phyloP scores from a whole-genome alignment of 495 filamentous ascomycete species.

The Parmelia sp. region DNA sequence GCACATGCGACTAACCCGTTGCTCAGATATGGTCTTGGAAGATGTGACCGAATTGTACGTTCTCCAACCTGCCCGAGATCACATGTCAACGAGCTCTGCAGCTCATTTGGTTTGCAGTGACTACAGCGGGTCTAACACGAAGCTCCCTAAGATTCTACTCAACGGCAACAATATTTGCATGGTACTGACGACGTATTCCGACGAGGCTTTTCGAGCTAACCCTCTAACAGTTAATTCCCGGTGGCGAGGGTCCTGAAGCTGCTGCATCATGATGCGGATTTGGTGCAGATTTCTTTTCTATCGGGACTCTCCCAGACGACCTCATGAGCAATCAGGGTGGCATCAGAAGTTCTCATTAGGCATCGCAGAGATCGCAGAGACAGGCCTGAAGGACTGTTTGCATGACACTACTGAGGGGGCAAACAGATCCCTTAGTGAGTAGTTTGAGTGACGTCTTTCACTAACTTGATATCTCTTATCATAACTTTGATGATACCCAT shows the following conservation, averaged over 20 bases:
- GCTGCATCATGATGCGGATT: conserved; percentile 25
- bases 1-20: conserved; percentile 17
- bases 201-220: neutral
- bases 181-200: conserved; percentile 45
- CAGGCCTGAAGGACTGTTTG: neutral
- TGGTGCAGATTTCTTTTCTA: neutral
- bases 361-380: neutral
- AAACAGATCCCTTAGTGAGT: neutral
- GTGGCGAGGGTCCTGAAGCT: conserved; percentile 65
- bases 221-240: conserved; percentile 66
- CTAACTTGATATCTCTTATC: neutral
- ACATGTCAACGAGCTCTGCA: neutral
- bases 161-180: conserved; percentile 99
- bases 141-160: conserved; percentile 88
- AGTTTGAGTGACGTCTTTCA: neutral
- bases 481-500: conserved; percentile 2
- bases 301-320: neutral
- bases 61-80: neutral
- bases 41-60: conserved; percentile 95
- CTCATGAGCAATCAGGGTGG: neutral
- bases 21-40: conserved; percentile 89
- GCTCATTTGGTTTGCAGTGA: conserved; percentile 52
- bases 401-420: neutral
- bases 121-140: conserved; percentile 75
- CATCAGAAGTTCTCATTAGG: neutral